Conservation (phyloP, 164 flowering plant species). For the Vitis cinerea region DNA sequence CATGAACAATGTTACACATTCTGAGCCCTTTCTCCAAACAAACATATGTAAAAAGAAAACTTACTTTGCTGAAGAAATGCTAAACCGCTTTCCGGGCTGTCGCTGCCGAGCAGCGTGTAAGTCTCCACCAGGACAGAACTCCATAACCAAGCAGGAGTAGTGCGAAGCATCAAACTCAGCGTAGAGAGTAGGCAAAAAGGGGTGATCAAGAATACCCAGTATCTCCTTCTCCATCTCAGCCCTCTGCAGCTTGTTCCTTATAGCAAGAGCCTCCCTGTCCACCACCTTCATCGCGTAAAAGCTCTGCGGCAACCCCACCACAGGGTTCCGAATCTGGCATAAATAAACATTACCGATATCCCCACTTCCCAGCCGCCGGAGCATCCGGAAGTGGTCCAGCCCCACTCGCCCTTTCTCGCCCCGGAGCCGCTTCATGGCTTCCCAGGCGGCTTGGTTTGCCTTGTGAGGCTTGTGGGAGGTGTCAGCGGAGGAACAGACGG, state of each 20-base stretch:
- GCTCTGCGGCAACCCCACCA: slow-evolving; percentile 36
- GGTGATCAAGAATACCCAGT: slow-evolving; percentile 75
- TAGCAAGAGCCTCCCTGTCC: slow-evolving; percentile 70
- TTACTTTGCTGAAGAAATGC: slow-evolving; percentile 70
- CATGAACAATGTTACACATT: not conserved
- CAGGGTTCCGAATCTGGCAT: slow-evolving; percentile 57
- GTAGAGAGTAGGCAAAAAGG: slow-evolving; percentile 81
- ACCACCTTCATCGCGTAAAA: slow-evolving; percentile 91
- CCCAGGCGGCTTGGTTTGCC: slow-evolving; percentile 79
- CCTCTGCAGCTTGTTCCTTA: slow-evolving; percentile 65
- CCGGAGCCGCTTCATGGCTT: slow-evolving; percentile 59
- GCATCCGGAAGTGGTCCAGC: slow-evolving; percentile 65
- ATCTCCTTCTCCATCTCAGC: slow-evolving; percentile 91
- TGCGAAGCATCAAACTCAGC: slow-evolving; percentile 78
- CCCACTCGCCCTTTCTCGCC: slow-evolving; percentile 45
- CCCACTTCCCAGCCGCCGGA: slow-evolving; percentile 72
- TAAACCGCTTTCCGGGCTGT: slow-evolving; percentile 56
- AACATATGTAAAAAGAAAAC: slow-evolving; percentile 6
- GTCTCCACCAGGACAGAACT: slow-evolving; percentile 94
- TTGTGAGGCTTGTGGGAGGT: slow-evolving; percentile 67
- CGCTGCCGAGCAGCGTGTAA: slow-evolving; percentile 59
- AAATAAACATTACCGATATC: slow-evolving; percentile 81
- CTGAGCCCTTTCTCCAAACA: too few relatives aligned
- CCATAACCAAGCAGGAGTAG: slow-evolving; percentile 86
- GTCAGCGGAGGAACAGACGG: slow-evolving; percentile 34